phyloP scores from a whole-genome alignment of 2,329 filamentous ascomycete genomes.

The Ophiocordyceps camponoti-leonardi region DNA sequence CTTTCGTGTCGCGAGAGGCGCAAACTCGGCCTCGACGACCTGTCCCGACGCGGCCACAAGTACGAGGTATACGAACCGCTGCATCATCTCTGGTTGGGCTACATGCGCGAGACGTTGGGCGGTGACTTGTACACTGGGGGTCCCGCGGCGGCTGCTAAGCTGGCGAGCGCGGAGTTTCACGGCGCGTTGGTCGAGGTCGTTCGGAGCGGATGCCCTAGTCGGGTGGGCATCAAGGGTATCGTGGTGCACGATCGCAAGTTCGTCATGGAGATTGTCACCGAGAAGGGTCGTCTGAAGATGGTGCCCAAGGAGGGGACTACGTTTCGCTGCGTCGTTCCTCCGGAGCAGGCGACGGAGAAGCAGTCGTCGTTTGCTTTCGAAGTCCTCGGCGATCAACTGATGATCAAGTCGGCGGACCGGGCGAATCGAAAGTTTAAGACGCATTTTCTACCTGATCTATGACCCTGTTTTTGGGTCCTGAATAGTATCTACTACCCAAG shows the following conservation, averaged over 20 bases:
- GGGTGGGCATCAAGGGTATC: slow-evolving; percentile 74
- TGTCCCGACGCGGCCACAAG: slow-evolving; percentile 43
- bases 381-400: slow-evolving; percentile 73
- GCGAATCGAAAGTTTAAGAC: slow-evolving; percentile 85
- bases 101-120: slow-evolving; percentile 68
- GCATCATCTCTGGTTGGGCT: slow-evolving; percentile 64
- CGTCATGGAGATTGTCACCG: slow-evolving; percentile 70
- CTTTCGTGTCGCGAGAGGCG: slow-evolving; percentile 70
- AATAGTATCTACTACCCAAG: neutral
- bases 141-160: slow-evolving; percentile 47
- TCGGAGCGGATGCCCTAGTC: slow-evolving; percentile 59
- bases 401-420: slow-evolving; percentile 65
- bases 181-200: slow-evolving; percentile 73
- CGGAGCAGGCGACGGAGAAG: slow-evolving; percentile 2
- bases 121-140: slow-evolving; percentile 38
- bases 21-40: slow-evolving; percentile 51
- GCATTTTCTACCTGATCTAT: slow-evolving; percentile 62
- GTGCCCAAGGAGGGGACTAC: slow-evolving; percentile 83
- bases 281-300: slow-evolving; percentile 50
- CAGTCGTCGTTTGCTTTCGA: slow-evolving; percentile 50
- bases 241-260: slow-evolving; percentile 79
- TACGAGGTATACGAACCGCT: slow-evolving; percentile 66
- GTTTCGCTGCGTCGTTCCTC: slow-evolving; percentile 59
- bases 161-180: slow-evolving; percentile 80
- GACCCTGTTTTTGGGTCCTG: slow-evolving; percentile 14